A percentile compares a stretch with the other conserved stretches of the same genome.
phyloP scores from a whole-genome alignment of 2,329 filamentous ascomycete species.

The Aspergillus pseudoterreus region DNA sequence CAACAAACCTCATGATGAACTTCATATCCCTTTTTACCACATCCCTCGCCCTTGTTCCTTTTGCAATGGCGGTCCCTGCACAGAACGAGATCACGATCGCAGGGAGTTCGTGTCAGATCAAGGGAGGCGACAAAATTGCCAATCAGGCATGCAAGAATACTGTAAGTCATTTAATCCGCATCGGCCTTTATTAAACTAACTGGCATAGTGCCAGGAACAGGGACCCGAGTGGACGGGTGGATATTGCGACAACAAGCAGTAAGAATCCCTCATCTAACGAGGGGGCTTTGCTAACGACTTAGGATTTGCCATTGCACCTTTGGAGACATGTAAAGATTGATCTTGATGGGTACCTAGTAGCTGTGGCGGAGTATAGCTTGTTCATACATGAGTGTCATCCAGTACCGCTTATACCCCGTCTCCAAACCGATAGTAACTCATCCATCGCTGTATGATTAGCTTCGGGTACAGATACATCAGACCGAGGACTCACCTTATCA shows the following conservation, averaged over 20 bases:
- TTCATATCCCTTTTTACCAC: background rate
- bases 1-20: background rate
- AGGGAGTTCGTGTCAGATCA: slow-evolving; percentile 10
- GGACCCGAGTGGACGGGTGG: slow-evolving; percentile 13
- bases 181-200: background rate
- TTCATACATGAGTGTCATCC: background rate
- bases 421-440: slow-evolving; percentile 36
- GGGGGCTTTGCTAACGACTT: background rate
- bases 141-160: slow-evolving; percentile 11
- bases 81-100: slow-evolving; percentile 2
- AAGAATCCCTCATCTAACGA: background rate
- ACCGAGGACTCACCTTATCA: slow-evolving; percentile 37
- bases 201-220: slow-evolving; percentile 9
- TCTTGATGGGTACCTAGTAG: too few relatives aligned
- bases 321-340: background rate
- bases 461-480: background rate
- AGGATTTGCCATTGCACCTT: slow-evolving; percentile 17
- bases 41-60: background rate
- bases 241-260: slow-evolving; percentile 13
- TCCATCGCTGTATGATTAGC: slow-evolving; percentile 31
- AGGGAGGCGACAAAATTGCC: slow-evolving; percentile 8
- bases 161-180: background rate
- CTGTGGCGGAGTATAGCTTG: too few relatives aligned
- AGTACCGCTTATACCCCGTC: slow-evolving; percentile 26
- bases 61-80: slow-evolving; percentile 2